Evolutionary conservation across 2,329 filamentous ascomycete genomes (phyloP), one percentile per base, ranked within the genome.

Genomic region (Aureobasidium sp.): DNA sequence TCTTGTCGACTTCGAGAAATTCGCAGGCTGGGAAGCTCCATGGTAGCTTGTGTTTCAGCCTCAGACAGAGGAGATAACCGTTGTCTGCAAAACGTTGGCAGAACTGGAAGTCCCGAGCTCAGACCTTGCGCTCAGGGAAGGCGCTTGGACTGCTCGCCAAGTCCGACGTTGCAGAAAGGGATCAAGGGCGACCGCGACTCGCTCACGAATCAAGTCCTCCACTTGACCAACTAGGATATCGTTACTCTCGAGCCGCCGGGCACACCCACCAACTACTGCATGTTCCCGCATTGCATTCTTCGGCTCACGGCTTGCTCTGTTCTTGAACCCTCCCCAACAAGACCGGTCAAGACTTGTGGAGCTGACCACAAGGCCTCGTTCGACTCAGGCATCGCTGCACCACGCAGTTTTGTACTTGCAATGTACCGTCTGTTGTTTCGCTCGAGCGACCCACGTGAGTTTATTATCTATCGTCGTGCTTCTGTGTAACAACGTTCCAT

Each of bases 61-160:
- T 59, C 57, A 59, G 57, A 59, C 57, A 59, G 21, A 49, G 34
- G 57, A 59, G 57, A 59, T 49, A 41, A 34, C 57, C 57, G 57
- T 50, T 59, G 37, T 50, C 16, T 25, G 21, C 44, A 59, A 59
- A 59, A 37, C 57, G 57, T 25, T 59, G 45, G 44, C 21, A 13
- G 36, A 41, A 59, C 55, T 59, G 41, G 16, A 48, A 48, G 53
- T 45, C 11, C 36, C 37, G 30, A 41, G 37, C 37, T 54, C 42
- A 54, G 32, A 32, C 39, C 13, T 11, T 48, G 10, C 27, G 50
- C 50, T 41, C 37, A 42, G 50, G 53, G 41, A 47, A 36, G 21
- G 53, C 39, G 53, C 53, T 47, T 32, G 41, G 53, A 39, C 34
- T 27, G 25, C 14, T 7, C 44, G 54, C 54, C 54, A 48, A 58